phyloP scores from a whole-genome alignment of 2,329 filamentous ascomycete species.

The Leptographium radiaticola region DNA sequence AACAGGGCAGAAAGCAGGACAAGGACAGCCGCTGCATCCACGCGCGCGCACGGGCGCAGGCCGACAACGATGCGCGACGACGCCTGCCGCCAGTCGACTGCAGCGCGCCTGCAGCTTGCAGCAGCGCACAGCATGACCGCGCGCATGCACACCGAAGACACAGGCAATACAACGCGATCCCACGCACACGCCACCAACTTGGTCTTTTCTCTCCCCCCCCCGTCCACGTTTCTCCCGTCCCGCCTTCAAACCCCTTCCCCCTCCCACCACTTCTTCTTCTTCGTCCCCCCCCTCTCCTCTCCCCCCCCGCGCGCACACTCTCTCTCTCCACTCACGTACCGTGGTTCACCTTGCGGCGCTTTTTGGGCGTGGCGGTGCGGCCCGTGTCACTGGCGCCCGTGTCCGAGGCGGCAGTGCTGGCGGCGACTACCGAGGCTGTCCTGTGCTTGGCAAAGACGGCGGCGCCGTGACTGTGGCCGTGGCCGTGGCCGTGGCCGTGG shows the following conservation, averaged over 20 bases:
- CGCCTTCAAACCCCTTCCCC: too few species aligned
- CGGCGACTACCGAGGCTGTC: not conserved
- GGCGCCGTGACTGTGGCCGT: not conserved
- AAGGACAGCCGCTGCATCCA: too few species aligned
- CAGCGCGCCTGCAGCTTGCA: not conserved
- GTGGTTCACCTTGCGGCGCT: constrained; percentile 81
- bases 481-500: not conserved
- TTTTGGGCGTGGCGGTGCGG: constrained; percentile 52
- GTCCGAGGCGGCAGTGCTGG: constrained; percentile 13
- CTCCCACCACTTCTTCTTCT: not conserved
- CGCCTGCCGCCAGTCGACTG: not conserved
- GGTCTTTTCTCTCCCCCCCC: too few species aligned
- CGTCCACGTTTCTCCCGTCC: too few species aligned
- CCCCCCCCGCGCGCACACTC: not conserved
- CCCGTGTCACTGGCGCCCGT: constrained; percentile 13
- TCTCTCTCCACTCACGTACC: constrained; percentile 45
- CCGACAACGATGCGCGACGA: not conserved
- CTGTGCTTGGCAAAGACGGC: not conserved
- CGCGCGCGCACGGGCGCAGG: too few species aligned
- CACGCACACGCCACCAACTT: not conserved
- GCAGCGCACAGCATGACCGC: not conserved
- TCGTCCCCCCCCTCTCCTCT: not conserved
- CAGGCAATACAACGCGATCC: too few species aligned
- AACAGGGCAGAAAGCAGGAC: too few species aligned
- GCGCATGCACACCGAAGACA: not conserved